phyloP scores from a whole-genome alignment of 2,329 filamentous ascomycete genomes.

The Fusarium xyrophilum region DNA sequence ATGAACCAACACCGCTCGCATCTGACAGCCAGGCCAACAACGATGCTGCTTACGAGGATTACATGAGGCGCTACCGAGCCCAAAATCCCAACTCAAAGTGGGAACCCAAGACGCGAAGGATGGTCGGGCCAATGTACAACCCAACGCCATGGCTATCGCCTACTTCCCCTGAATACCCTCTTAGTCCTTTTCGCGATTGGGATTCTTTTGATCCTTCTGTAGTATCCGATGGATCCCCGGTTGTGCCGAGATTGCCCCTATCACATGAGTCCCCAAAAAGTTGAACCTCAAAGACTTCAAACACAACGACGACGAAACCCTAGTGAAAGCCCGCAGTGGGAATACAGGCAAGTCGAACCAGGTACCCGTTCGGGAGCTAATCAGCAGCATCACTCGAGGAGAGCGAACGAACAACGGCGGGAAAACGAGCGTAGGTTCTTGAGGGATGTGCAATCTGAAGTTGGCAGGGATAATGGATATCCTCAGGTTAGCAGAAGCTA shows the following conservation, averaged over 20 bases:
- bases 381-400: not conserved
- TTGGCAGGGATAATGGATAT: not conserved
- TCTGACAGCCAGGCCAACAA: not conserved
- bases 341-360: not conserved
- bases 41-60: not conserved
- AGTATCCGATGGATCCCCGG: not conserved
- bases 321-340: not conserved
- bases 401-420: not conserved
- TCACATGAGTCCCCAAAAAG: too few relatives aligned
- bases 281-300: not conserved
- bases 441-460: not conserved
- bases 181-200: not conserved
- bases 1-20: not conserved
- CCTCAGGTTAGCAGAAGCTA: not conserved
- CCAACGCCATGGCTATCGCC: not conserved
- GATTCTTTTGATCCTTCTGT: not conserved
- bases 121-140: not conserved
- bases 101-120: not conserved
- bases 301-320: not conserved
- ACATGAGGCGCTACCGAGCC: not conserved
- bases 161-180: not conserved
- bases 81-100: not conserved
- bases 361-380: not conserved
- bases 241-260: fast-evolving
- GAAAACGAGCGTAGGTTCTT: not conserved